Evolutionary conservation across 2,329 filamentous ascomycete genomes (phyloP).

Genomic region (Waltergamsia citrina): DNA sequence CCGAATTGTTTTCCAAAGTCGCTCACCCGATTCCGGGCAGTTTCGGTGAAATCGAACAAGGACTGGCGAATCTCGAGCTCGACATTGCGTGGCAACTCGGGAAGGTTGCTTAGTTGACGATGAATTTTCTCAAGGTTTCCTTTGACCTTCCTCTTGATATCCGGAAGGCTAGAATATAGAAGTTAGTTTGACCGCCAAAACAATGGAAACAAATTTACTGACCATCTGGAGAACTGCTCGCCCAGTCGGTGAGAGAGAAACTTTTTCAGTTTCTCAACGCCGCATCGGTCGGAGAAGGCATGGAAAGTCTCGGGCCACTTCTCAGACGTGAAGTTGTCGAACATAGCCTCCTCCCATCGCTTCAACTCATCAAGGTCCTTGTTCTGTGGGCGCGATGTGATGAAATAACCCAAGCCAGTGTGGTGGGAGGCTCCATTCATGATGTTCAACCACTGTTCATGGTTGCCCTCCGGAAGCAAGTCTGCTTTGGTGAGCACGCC

Average conservation of each 20-base stretch:
- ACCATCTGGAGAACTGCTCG: conserved; percentile 43
- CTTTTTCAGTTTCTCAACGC: conserved; percentile 40
- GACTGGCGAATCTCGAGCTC: conserved; percentile 54
- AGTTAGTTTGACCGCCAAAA: conserved; percentile 7
- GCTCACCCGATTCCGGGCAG: conserved; percentile 40
- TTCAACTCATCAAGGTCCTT: conserved; percentile 43
- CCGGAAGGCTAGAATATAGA: conserved; percentile 29
- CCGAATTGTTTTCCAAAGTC: conserved; percentile 36
- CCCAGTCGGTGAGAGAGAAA: conserved; percentile 44
- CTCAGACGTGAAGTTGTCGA: conserved; percentile 26
- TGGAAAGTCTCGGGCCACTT: conserved; percentile 41
- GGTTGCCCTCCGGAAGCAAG: conserved; percentile 42
- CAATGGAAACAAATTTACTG: conserved; percentile 7
- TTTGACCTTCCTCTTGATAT: conserved; percentile 43
- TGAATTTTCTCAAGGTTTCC: conserved; percentile 41
- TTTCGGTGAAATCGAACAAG: conserved; percentile 45
- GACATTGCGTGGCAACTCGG: conserved; percentile 59
- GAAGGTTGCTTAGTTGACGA: conserved; percentile 45
- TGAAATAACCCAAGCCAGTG: conserved; percentile 69
- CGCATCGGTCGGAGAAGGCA: conserved; percentile 36
- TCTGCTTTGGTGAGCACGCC: conserved; percentile 85
- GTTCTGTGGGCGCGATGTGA: conserved; percentile 58
- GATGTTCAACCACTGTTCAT: conserved; percentile 51
- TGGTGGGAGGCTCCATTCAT: conserved; percentile 51
- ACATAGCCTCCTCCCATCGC: conserved; percentile 42